Evolutionary conservation across 2,329 filamentous ascomycete genomes (phyloP).

Genomic region (Pseudogymnoascus sp.): DNA sequence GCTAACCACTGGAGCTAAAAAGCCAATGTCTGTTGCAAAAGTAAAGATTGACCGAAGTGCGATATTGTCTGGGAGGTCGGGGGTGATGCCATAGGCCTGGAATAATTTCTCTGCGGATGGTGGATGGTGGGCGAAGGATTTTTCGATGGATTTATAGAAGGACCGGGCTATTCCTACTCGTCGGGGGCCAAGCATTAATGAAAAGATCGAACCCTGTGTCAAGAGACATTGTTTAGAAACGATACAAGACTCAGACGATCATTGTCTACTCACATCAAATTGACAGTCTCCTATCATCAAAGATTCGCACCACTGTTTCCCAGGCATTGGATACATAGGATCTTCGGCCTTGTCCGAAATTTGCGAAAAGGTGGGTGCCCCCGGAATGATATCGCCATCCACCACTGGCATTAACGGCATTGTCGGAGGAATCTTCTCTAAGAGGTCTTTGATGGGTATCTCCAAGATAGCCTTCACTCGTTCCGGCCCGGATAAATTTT

Average conservation of each 20-base stretch:
- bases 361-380: constrained; percentile 19
- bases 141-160: constrained; percentile 29
- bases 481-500: constrained; percentile 31
- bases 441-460: constrained; percentile 35
- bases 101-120: constrained; percentile 27
- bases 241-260: too few species aligned
- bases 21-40: constrained; percentile 39
- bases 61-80: constrained; percentile 32
- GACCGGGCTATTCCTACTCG: constrained; percentile 27
- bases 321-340: constrained; percentile 27
- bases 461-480: constrained; percentile 35
- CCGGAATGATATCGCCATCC: constrained; percentile 36
- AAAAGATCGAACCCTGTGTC: too few species aligned
- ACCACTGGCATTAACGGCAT: constrained; percentile 32
- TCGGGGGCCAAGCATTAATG: neutral
- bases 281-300: constrained; percentile 42
- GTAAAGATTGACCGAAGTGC: constrained; percentile 36
- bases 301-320: constrained; percentile 38
- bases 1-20: constrained; percentile 36
- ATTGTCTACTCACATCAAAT: constrained; percentile 34
- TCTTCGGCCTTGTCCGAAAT: constrained; percentile 4
- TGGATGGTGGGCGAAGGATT: constrained; percentile 24
- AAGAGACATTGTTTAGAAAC: too few species aligned
- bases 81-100: constrained; percentile 32
- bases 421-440: constrained; percentile 33